A percentile compares a stretch with the other conserved stretches of the same genome.
Conservation (phyloP, 2,329 filamentous ascomycete genomes). For the Penicillium sp. region DNA sequence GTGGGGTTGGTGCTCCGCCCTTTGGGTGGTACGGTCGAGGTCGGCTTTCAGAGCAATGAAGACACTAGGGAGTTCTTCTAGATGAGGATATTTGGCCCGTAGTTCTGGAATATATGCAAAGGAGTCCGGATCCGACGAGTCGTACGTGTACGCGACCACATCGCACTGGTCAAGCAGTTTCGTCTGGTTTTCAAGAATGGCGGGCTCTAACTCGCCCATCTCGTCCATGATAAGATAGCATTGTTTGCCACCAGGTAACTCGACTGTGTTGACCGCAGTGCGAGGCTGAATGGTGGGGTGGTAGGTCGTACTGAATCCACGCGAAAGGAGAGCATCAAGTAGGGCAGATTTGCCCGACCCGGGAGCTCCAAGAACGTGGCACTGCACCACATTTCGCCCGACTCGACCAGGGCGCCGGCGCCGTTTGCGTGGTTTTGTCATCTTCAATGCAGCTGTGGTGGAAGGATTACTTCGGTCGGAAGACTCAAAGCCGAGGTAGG, state of each 20-base stretch:
- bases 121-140: conserved; percentile 93
- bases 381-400: conserved; percentile 90
- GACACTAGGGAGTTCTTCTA: conserved; percentile 86
- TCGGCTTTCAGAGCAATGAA: conserved; percentile 95
- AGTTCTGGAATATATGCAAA: conserved; percentile 88
- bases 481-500: conserved; percentile 92
- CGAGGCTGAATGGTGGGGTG: conserved; percentile 93
- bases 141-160: conserved; percentile 91
- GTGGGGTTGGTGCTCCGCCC: conserved; percentile 86
- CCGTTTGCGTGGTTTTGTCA: conserved; percentile 88
- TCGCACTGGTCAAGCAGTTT: conserved; percentile 87
- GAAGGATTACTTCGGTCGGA: conserved; percentile 68
- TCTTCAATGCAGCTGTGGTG: conserved; percentile 80
- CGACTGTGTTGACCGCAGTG: conserved; percentile 92
- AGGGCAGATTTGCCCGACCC: conserved; percentile 89
- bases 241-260: conserved; percentile 92
- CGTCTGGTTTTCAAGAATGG: conserved; percentile 85
- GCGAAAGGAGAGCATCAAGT: conserved; percentile 85
- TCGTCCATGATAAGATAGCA: conserved; percentile 96
- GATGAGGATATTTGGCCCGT: conserved; percentile 73
- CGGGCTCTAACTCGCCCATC: conserved; percentile 90
- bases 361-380: conserved; percentile 84
- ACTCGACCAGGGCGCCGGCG: conserved; percentile 79
- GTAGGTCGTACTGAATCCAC: conserved; percentile 80
- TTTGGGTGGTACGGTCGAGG: conserved; percentile 93